phyloP scores from a whole-genome alignment of 1,284 basidiomycete species.

The Pyrrhoderma lamaoense region DNA sequence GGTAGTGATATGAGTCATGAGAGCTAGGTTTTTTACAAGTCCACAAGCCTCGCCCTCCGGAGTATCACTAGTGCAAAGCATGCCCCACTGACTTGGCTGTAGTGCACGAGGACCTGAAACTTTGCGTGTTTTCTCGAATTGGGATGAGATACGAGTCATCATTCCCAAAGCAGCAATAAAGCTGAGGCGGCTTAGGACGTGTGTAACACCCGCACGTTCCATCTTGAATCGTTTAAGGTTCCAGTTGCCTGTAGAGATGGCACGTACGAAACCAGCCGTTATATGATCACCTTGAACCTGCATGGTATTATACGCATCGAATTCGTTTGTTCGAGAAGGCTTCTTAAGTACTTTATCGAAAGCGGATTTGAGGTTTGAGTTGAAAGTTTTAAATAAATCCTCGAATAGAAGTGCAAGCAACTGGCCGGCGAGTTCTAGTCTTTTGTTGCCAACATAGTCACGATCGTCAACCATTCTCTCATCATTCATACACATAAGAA shows the following conservation, averaged over 20 bases:
- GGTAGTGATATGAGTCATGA: slow-evolving; percentile 99
- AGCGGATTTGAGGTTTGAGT: slow-evolving; percentile 89
- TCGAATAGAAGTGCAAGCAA: slow-evolving; percentile 94
- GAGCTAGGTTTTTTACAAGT: slow-evolving; percentile 95
- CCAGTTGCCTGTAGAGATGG: slow-evolving; percentile 99
- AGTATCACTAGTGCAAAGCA: slow-evolving; percentile 97
- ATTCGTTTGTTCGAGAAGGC: slow-evolving; percentile 89
- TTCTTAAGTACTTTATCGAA: slow-evolving; percentile 99
- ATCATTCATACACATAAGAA: slow-evolving; percentile 95
- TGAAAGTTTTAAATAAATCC: slow-evolving; percentile 99
- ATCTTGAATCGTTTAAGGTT: slow-evolving; percentile 99
- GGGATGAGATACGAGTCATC: slow-evolving; percentile 99
- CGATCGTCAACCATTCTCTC: slow-evolving; percentile 97
- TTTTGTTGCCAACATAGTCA: slow-evolving; percentile 99
- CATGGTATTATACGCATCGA: slow-evolving; percentile 94
- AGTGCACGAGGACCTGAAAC: slow-evolving; percentile 96
- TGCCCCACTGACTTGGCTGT: slow-evolving; percentile 99
- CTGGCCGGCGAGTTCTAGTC: slow-evolving; percentile 97
- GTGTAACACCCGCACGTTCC: slow-evolving; percentile 98
- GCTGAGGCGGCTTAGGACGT: slow-evolving; percentile 90
- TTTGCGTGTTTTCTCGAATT: slow-evolving; percentile 99
- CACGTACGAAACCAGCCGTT: slow-evolving; percentile 93
- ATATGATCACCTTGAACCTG: slow-evolving; percentile 86
- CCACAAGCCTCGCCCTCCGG: slow-evolving; percentile 99
- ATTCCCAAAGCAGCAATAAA: slow-evolving; percentile 98